Conservation (phyloP, 306 rosid genomes). For the Ammopiptanthus mongolicus region DNA sequence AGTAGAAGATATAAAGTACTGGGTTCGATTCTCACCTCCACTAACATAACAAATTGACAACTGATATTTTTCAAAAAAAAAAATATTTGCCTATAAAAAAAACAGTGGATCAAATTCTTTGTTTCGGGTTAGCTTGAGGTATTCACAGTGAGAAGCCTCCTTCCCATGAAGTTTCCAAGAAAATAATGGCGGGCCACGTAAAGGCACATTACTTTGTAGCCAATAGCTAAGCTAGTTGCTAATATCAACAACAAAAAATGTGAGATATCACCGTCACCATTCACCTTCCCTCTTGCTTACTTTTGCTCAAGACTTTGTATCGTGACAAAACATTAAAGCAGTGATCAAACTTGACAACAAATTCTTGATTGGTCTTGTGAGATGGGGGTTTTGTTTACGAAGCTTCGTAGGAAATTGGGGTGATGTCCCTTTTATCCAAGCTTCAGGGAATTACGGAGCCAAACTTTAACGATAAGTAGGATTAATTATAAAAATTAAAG, state of each 20-base stretch:
- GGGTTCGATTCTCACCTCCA: too few species aligned
- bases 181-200: slow-evolving; percentile 28
- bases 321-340: slow-evolving; percentile 20
- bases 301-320: not conserved
- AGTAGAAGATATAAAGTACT: too few species aligned
- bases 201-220: not conserved
- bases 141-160: slow-evolving; percentile 20
- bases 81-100: too few species aligned
- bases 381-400: slow-evolving; percentile 1
- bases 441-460: too few species aligned
- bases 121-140: not conserved
- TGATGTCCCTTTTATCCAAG: not conserved
- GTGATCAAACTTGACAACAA: slow-evolving; percentile 15
- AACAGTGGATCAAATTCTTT: slow-evolving; percentile 20
- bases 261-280: slow-evolving; percentile 31
- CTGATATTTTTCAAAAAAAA: too few species aligned
- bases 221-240: not conserved
- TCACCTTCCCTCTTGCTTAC: not conserved
- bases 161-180: slow-evolving; percentile 51
- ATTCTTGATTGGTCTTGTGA: not conserved
- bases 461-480: too few species aligned
- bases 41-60: too few species aligned
- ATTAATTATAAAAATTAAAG: too few species aligned
- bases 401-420: slow-evolving; percentile 30
- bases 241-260: not conserved